A percentile compares a stretch with the other conserved stretches of the same genome.
phyloP scores from a whole-genome alignment of 331 rosid species.

The Quercus lobata region DNA sequence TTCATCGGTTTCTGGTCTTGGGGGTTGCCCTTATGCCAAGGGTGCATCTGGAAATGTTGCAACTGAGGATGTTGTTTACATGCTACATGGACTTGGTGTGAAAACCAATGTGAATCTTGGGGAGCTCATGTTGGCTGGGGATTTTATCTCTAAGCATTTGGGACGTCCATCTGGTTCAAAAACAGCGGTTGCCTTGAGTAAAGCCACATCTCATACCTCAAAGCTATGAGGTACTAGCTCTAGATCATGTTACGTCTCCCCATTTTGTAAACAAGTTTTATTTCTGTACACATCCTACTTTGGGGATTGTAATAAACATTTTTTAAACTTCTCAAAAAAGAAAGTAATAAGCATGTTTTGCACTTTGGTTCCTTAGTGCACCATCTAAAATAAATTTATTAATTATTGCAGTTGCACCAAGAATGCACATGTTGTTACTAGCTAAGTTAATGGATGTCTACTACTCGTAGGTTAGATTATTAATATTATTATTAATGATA shows the following conservation, averaged over 20 bases:
- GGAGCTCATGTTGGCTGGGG: slow-evolving; percentile 75
- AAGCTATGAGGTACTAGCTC: slow-evolving; percentile 51
- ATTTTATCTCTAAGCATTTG: slow-evolving; percentile 70
- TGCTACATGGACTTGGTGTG: slow-evolving; percentile 76
- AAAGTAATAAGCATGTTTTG: not conserved
- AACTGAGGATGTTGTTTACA: slow-evolving; percentile 86
- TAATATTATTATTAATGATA: no score
- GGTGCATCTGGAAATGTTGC: slow-evolving; percentile 91
- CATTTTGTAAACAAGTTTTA: no score
- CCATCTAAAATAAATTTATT: not conserved
- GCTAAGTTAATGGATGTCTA: no score
- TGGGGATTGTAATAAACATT: not conserved
- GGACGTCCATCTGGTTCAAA: slow-evolving; percentile 71
- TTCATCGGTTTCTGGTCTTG: slow-evolving; percentile 88
- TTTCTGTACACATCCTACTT: not conserved
- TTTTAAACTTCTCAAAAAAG: not conserved
- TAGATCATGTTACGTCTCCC: not conserved
- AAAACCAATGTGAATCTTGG: slow-evolving; percentile 63
- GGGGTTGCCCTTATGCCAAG: slow-evolving; percentile 93
- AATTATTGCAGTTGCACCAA: no score
- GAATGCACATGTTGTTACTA: no score
- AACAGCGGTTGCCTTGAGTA: slow-evolving; percentile 61
- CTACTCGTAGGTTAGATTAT: no score
- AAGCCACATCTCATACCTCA: slow-evolving; percentile 43
- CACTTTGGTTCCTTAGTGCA: not conserved